These are phyloP conservation scores for Verticillium klebahnii DNA, from an alignment of 2,329 filamentous ascomycete genomes.

Conservation along the genomic window DNA sequence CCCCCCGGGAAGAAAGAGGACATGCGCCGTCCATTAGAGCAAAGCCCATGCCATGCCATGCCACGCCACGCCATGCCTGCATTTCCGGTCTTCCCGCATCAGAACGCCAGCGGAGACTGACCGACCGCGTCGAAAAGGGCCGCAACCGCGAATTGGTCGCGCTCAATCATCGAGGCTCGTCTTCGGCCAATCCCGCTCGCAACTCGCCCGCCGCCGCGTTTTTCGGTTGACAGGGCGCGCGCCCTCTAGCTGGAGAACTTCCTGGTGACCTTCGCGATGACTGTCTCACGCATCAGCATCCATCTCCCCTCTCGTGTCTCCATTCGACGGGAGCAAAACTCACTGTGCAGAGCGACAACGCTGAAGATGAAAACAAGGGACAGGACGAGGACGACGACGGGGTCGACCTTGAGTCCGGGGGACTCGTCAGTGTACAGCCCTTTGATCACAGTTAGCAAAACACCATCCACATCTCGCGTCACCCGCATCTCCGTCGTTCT, in stretches of 20 bases:
- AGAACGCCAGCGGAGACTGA: neutral
- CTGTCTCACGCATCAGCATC: conserved; percentile 38
- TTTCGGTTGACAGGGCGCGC: neutral
- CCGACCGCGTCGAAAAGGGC: neutral
- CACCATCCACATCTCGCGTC: conserved; percentile 14
- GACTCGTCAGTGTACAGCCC: conserved; percentile 98
- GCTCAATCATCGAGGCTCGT: neutral
- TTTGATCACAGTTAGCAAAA: conserved; percentile 27
- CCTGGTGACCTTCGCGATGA: conserved; percentile 92
- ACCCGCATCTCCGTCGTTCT: neutral
- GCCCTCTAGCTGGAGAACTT: conserved; percentile 66
- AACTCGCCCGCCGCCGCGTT: neutral
- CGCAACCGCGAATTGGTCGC: neutral
- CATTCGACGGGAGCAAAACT: conserved; percentile 28
- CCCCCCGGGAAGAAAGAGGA: neutral
- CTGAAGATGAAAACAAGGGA: conserved; percentile 98
- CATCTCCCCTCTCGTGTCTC: neutral
- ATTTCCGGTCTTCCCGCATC: neutral
- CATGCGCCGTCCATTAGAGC: neutral
- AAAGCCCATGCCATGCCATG: neutral
- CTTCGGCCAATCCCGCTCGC: neutral
- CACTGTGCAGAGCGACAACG: conserved; percentile 96
- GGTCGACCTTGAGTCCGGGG: conserved; percentile 94
- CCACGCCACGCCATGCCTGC: too few species aligned
- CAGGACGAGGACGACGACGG: conserved; percentile 92